A percentile compares a stretch with the other conserved stretches of the same genome.
These are phyloP conservation scores for Boletus rex-veris DNA, from an alignment of 768 basidiomycete species.

Conservation along the genomic window DNA sequence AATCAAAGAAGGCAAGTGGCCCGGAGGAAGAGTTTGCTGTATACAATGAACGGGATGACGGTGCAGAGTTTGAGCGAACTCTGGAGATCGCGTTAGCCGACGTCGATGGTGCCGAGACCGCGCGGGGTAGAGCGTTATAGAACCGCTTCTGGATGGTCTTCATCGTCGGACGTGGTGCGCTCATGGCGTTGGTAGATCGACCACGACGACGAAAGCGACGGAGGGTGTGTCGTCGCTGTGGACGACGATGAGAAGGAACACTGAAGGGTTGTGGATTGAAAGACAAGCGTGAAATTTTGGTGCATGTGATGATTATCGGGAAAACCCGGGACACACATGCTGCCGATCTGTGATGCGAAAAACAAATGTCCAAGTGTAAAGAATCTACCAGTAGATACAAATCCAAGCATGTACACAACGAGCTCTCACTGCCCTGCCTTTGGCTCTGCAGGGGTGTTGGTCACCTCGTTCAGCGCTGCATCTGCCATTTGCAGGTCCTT, in stretches of 20 bases:
- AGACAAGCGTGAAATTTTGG: too few relatives aligned
- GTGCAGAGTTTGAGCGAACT: slow-evolving; percentile 42
- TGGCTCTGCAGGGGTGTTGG: background rate
- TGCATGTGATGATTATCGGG: slow-evolving; percentile 6
- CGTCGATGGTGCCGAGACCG: slow-evolving; percentile 24
- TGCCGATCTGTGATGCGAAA: background rate
- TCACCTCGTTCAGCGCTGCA: slow-evolving; percentile 57
- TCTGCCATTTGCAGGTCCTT: slow-evolving; percentile 85
- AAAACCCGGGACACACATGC: slow-evolving; percentile 13
- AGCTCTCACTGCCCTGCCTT: background rate
- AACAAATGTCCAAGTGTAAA: too few relatives aligned
- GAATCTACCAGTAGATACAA: slow-evolving; percentile 14
- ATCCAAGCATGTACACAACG: slow-evolving; percentile 4
- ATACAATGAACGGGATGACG: slow-evolving; percentile 42
- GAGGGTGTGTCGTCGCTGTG: slow-evolving; percentile 12
- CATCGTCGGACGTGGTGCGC: slow-evolving; percentile 40
- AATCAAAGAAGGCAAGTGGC: slow-evolving; percentile 41
- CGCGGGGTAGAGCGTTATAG: slow-evolving; percentile 42
- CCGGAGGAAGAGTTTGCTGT: slow-evolving; percentile 31
- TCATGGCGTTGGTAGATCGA: slow-evolving; percentile 23
- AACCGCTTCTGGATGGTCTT: slow-evolving; percentile 52
- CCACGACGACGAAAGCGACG: background rate
- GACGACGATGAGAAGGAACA: background rate
- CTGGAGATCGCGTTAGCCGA: slow-evolving; percentile 34
- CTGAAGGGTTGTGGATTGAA: too few relatives aligned